phyloP scores from a whole-genome alignment of 1,139 yeast species.

The Saccharomyces hybrid region DNA sequence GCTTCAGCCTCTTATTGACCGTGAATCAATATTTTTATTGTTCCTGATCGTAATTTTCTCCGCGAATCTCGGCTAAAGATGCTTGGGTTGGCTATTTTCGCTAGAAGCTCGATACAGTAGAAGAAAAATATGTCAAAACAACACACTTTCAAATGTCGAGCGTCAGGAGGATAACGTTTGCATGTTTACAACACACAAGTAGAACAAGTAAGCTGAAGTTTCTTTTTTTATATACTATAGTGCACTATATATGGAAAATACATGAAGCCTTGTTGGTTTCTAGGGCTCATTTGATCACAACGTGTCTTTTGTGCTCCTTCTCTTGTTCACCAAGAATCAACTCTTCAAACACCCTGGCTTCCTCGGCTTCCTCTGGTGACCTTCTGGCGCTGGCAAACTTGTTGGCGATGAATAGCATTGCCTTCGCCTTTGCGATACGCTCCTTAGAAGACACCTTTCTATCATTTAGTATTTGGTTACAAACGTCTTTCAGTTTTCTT shows the following conservation, averaged over 20 bases:
- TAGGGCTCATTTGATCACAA: background rate
- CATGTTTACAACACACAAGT: background rate
- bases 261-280: background rate
- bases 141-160: background rate
- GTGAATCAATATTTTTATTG: background rate
- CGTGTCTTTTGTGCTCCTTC: constrained; percentile 34
- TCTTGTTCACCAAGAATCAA: constrained; percentile 45
- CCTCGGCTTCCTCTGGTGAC: constrained; percentile 63
- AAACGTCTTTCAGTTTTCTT: constrained; percentile 57
- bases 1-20: background rate
- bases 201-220: background rate
- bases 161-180: background rate
- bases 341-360: constrained; percentile 68
- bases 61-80: background rate
- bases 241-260: background rate
- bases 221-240: background rate
- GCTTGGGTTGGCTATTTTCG: background rate
- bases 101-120: background rate
- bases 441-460: constrained; percentile 44
- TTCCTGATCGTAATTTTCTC: background rate
- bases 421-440: constrained; percentile 51
- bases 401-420: constrained; percentile 49
- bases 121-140: background rate
- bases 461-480: constrained; percentile 52
- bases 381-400: constrained; percentile 50